Evolutionary conservation across 176 grass and related monocot species (phyloP).

Genomic region (Metroxylon sagu): DNA sequence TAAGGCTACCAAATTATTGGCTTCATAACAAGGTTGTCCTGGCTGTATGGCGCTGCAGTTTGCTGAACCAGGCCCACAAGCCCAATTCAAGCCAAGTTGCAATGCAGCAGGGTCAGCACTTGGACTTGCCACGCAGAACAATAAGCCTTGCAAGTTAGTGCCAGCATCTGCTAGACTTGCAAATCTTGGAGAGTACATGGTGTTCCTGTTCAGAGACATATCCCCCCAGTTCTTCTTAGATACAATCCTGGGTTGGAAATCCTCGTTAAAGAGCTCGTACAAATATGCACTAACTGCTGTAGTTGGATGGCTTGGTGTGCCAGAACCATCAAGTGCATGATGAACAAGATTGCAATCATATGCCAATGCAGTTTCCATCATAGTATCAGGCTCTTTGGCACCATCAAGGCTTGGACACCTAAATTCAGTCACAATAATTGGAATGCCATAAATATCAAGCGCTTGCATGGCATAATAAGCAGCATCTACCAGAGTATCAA

Average conservation of each 20-base stretch:
- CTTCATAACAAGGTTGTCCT: slow-evolving; percentile 4
- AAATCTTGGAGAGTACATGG: slow-evolving; percentile 22
- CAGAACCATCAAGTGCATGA: slow-evolving; percentile 76
- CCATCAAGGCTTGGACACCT: slow-evolving; percentile 82
- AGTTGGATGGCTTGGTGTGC: slow-evolving; percentile 69
- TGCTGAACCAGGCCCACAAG: slow-evolving; percentile 7
- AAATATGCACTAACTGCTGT: slow-evolving; percentile 68
- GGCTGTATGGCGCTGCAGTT: slow-evolving; percentile 15
- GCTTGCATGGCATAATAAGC: slow-evolving; percentile 81
- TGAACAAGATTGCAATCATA: slow-evolving; percentile 87
- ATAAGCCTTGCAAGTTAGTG: neutral
- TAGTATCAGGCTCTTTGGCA: slow-evolving; percentile 63
- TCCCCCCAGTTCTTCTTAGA: slow-evolving; percentile 89
- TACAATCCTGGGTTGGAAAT: slow-evolving; percentile 38
- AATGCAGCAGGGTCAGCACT: neutral
- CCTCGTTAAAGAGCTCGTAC: slow-evolving; percentile 90
- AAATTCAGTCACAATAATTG: slow-evolving; percentile 69
- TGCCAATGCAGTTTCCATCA: slow-evolving; percentile 84
- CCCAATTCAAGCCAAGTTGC: slow-evolving; percentile 8
- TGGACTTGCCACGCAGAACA: slow-evolving; percentile 12
- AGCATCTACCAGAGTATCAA: slow-evolving; percentile 86
- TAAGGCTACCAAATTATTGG: neutral
- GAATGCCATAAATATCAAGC: slow-evolving; percentile 76
- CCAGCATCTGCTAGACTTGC: neutral
- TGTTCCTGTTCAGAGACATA: slow-evolving; percentile 54